Percentiles rank a stretch among this genome's conserved stretches.
These are phyloP conservation scores for Fusarium beomiforme DNA, from an alignment of 2,329 filamentous ascomycete species.

Conservation along the genomic window DNA sequence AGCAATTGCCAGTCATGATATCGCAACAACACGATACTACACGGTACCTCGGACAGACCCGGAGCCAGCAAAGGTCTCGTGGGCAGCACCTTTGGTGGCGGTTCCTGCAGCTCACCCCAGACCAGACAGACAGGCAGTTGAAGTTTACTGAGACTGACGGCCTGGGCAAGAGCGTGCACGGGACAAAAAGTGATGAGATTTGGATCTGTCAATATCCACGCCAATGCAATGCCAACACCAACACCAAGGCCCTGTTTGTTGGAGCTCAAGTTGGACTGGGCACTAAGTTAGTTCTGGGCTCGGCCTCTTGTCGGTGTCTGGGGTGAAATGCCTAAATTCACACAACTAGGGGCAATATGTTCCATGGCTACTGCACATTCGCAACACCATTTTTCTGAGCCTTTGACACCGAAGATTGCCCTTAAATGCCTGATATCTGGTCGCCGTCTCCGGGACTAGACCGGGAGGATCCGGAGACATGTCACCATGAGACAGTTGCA, in stretches of 20 bases:
- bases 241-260: conserved; percentile 1
- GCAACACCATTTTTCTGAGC: neutral
- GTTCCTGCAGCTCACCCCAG: conserved; percentile 42
- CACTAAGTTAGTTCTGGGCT: conserved; percentile 1
- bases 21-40: conserved; percentile 32
- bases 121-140: neutral
- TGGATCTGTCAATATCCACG: conserved; percentile 21
- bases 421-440: conserved; percentile 25
- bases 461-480: conserved; percentile 42
- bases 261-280: conserved; percentile 8
- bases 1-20: conserved; percentile 10
- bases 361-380: neutral
- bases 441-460: conserved; percentile 2
- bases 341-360: conserved; percentile 1
- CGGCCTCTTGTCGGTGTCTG: conserved; percentile 33
- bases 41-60: conserved; percentile 41
- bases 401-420: neutral
- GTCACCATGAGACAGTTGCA: conserved; percentile 23
- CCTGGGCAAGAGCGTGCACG: conserved; percentile 17
- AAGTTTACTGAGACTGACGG: conserved; percentile 11
- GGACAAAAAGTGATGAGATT: conserved; percentile 25
- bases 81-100: conserved; percentile 36
- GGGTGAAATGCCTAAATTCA: conserved; percentile 20
- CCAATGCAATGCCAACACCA: neutral
- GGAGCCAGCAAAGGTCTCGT: conserved; percentile 41